Conservation (phyloP, 176 grass and related monocot genomes). For the Poa annua region DNA sequence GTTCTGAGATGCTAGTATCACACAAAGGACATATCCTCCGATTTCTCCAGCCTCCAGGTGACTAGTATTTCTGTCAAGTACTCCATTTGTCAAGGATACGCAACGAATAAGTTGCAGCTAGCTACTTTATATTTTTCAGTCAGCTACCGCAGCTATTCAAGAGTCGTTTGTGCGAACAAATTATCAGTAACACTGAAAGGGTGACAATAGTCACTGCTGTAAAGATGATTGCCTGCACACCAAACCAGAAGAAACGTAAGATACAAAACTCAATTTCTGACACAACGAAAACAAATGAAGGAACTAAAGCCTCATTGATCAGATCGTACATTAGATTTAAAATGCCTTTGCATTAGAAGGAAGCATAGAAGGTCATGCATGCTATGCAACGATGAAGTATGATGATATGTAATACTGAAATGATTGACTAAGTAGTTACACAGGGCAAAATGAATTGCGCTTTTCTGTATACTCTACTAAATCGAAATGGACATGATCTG, state of each 20-base stretch:
- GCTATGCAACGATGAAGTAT: not conserved
- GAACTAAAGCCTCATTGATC: not conserved
- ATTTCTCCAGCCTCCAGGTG: constrained; percentile 9
- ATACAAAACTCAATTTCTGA: not conserved
- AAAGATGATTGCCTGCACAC: constrained; percentile 54
- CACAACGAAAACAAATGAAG: not conserved
- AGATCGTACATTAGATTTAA: constrained; percentile 4
- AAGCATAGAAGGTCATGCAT: not conserved
- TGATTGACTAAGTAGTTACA: constrained; percentile 14
- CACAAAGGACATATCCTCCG: constrained; percentile 19
- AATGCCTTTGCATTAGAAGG: not conserved
- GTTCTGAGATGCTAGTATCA: not conserved
- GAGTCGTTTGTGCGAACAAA: constrained; percentile 45
- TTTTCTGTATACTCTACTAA: not conserved
- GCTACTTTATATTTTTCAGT: constrained; percentile 5
- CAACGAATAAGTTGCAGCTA: constrained; percentile 23
- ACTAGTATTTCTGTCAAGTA: constrained; percentile 39
- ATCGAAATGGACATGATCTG: not conserved
- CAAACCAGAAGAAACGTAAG: constrained; percentile 29
- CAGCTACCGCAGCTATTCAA: constrained; percentile 41
- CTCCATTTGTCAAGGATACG: not conserved
- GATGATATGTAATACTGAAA: not conserved
- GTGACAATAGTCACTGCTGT: constrained; percentile 56
- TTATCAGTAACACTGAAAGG: constrained; percentile 57
- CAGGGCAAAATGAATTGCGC: not conserved